Conservation (phyloP, 2,329 filamentous ascomycete species). For the Colletotrichum spinosum region DNA sequence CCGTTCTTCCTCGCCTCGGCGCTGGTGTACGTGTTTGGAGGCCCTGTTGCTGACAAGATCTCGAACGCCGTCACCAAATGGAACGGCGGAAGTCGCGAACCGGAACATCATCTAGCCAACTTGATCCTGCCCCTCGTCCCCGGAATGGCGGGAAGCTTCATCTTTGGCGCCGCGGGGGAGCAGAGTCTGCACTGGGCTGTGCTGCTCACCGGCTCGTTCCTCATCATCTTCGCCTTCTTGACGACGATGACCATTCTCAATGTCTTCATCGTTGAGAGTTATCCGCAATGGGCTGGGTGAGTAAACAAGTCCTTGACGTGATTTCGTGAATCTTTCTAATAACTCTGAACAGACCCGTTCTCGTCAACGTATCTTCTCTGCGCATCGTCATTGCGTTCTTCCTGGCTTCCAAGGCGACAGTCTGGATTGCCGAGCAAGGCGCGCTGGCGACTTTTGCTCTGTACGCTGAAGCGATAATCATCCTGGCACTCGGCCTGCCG, state of each 20-base stretch:
- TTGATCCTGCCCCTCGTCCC: constrained; percentile 45
- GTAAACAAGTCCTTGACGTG: fast-evolving
- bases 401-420: constrained; percentile 43
- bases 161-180: constrained; percentile 47
- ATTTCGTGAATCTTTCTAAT: not conserved
- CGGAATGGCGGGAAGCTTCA: constrained; percentile 45
- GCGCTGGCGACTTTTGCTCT: constrained; percentile 44
- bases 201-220: constrained; percentile 42
- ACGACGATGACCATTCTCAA: constrained; percentile 43
- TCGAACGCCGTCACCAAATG: constrained; percentile 44
- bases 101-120: constrained; percentile 48
- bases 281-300: constrained; percentile 41
- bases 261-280: constrained; percentile 49
- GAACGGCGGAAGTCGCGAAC: constrained; percentile 44
- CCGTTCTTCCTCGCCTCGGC: constrained; percentile 40
- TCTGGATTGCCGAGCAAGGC: constrained; percentile 44
- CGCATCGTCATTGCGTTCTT: constrained; percentile 46
- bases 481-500: constrained; percentile 45
- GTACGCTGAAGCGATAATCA: constrained; percentile 47
- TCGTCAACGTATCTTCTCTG: constrained; percentile 48
- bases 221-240: constrained; percentile 46
- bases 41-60: constrained; percentile 45
- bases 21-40: constrained; percentile 42
- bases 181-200: constrained; percentile 43
- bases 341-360: constrained; percentile 42